phyloP scores from a whole-genome alignment of 345 rosid species.

The Eucalyptus guilfoylei region DNA sequence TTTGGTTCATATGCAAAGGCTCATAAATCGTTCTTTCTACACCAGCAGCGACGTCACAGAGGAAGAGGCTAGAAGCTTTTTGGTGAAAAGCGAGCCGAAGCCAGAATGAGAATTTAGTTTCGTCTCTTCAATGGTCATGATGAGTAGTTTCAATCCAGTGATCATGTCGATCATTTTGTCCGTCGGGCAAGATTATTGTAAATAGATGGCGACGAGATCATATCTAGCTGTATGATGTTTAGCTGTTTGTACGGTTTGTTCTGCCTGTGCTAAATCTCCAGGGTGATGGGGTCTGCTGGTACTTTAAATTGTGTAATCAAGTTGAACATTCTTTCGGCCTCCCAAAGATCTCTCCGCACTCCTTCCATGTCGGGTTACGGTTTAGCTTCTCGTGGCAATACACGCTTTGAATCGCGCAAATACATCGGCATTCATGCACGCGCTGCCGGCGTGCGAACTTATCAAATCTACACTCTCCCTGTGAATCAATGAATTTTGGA shows the following conservation, averaged over 20 bases:
- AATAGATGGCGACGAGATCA: not conserved
- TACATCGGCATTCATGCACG: not conserved
- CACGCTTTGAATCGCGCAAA: rapidly evolving
- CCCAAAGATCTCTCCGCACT: not conserved
- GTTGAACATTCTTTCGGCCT: not conserved
- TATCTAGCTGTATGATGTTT: not conserved
- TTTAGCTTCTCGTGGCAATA: not conserved
- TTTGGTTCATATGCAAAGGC: not conserved
- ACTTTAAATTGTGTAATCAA: not conserved
- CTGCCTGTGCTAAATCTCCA: not conserved
- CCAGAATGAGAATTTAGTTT: not conserved
- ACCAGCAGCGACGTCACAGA: conserved; percentile 51
- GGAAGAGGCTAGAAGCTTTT: conserved; percentile 42
- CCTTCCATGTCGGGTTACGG: not conserved
- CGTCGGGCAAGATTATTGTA: not conserved
- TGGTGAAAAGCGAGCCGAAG: conserved; percentile 20
- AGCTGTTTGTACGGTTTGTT: not conserved
- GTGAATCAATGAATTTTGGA: not conserved
- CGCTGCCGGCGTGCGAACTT: not conserved
- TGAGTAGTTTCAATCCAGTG: not conserved
- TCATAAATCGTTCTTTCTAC: not conserved
- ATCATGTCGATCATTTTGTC: not conserved
- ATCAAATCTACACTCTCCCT: not conserved
- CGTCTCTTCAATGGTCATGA: not conserved
- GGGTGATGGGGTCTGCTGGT: not conserved